Evolutionary conservation across 371 early-diverging fungal species (phyloP), one percentile per base, ranked within the genome.

Genomic region (Apophysomyces elegans): DNA sequence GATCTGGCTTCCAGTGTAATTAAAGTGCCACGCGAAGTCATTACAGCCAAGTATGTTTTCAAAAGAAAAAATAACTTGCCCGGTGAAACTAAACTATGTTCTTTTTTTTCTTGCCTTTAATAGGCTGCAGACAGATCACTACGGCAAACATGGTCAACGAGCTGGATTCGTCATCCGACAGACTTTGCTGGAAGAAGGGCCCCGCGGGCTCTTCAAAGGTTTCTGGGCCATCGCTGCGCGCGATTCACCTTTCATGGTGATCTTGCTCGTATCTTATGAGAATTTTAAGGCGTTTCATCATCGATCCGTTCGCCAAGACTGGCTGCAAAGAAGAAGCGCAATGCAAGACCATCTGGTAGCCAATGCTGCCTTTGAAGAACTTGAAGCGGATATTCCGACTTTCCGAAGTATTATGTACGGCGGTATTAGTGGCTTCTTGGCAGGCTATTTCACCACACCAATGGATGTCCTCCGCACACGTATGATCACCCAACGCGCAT

Each of bases 11-110:
- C 91, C 0, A 88, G 88, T 58, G 86, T 92, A 18, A 87, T 92
- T 74, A 93, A 93, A 69, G 94, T 93, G 0, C 94, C 94, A 13
- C 83, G 94, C 32, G 94, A 93, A 69, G 92, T 93, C n/a, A 77
- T 93, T 54, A 93, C 94, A 7, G 85, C 94, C 5, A 83, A 83
- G 67, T 68, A 64, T 44, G 69, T 67, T 41, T 32, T 37, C 16
- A 18, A 59, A 44, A 38, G 26, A 43, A 36, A 44, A 18, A 41
- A 46, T n/a, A 58, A 56, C 32, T 26, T 26, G 32, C 1, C 32
- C 3, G 32, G 32, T 3, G 37, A 18, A 58, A n/a, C 38, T 37
- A 58, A 61, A 46, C 41, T 63, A 14, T 8, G 16, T 63, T 45
- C 36, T 46, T 26, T 26, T 26, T 26, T 26, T 26, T 26, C 32